phyloP scores from a whole-genome alignment of 2,329 filamentous ascomycete species.

The Endoconidiophora laricicola region DNA sequence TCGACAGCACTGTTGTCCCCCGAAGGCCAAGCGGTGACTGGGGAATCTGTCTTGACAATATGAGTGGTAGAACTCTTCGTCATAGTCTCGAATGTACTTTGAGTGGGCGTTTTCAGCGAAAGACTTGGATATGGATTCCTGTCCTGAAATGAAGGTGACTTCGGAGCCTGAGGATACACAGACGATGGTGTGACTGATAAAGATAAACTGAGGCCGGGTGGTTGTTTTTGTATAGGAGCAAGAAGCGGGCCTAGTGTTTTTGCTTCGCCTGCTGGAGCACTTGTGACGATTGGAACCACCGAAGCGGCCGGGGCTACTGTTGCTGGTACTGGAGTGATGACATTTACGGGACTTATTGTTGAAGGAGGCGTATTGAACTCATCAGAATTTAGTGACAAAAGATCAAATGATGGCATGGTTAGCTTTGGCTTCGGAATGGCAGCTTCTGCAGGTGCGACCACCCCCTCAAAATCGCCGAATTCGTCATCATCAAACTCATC shows the following conservation, averaged over 20 bases:
- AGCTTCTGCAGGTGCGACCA: conserved; percentile 3
- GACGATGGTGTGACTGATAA: conserved; percentile 8
- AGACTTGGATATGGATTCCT: conserved; percentile 36
- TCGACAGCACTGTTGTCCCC: conserved; percentile 21
- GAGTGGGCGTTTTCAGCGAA: conserved; percentile 27
- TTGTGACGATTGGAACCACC: neutral
- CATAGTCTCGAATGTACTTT: conserved; percentile 17
- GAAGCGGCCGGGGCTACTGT: neutral
- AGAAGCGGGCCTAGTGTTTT: conserved; percentile 12
- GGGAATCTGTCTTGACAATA: conserved; percentile 16
- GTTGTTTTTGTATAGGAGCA: conserved; percentile 1
- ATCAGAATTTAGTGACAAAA: conserved; percentile 24
- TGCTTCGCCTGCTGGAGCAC: neutral
- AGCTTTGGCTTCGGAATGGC: neutral
- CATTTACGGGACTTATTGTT: neutral
- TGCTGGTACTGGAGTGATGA: neutral
- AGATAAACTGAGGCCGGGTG: neutral
- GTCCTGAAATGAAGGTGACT: conserved; percentile 35
- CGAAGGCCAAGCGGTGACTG: conserved; percentile 31
- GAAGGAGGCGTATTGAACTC: neutral
- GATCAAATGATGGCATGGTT: conserved; percentile 22
- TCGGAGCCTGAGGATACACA: conserved; percentile 31
- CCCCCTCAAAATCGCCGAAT: conserved; percentile 28
- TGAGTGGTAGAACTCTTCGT: neutral
- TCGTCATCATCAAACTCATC: conserved; percentile 37